Evolutionary conservation across 352 stramenopile species (phyloP).

Genomic region (Pythium periplocum): DNA sequence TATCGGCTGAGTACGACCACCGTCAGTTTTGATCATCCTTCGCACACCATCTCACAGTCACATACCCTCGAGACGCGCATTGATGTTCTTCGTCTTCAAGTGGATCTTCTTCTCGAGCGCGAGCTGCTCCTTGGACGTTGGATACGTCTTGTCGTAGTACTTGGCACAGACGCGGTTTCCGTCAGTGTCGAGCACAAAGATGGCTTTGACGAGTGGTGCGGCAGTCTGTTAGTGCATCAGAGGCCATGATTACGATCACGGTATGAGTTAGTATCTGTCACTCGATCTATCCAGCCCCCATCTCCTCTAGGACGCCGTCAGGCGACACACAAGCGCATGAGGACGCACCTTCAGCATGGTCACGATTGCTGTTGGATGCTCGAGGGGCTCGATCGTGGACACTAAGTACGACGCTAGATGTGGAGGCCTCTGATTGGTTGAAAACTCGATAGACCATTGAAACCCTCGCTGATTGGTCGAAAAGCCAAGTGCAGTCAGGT

Average conservation of each 20-base stretch:
- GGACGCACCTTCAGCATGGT: constrained; percentile 56
- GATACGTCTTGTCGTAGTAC: constrained; percentile 90
- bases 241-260: constrained; percentile 2
- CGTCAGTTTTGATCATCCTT: constrained; percentile 3
- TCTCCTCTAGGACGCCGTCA: constrained; percentile 1
- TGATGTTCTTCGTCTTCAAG: constrained; percentile 88
- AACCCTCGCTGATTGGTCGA: too few relatives aligned
- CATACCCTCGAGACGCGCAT: constrained; percentile 74
- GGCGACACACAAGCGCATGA: constrained; percentile 3
- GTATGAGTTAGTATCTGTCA: too few relatives aligned
- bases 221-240: constrained; percentile 25
- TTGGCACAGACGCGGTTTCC: constrained; percentile 88
- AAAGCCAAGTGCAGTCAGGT: too few relatives aligned
- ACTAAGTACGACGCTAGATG: constrained; percentile 24
- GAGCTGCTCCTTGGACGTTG: constrained; percentile 80
- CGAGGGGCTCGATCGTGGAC: background rate
- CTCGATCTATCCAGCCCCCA: too few relatives aligned
- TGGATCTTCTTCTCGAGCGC: constrained; percentile 89
- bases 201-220: constrained; percentile 82
- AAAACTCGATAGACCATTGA: constrained; percentile 16
- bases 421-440: constrained; percentile 47
- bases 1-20: constrained; percentile 45
- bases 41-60: background rate
- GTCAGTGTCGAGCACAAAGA: constrained; percentile 86
- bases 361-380: constrained; percentile 9